Base-by-base conservation (phyloP, 73 alveolate genomes). In the Durusdinium trenchii region DNA sequence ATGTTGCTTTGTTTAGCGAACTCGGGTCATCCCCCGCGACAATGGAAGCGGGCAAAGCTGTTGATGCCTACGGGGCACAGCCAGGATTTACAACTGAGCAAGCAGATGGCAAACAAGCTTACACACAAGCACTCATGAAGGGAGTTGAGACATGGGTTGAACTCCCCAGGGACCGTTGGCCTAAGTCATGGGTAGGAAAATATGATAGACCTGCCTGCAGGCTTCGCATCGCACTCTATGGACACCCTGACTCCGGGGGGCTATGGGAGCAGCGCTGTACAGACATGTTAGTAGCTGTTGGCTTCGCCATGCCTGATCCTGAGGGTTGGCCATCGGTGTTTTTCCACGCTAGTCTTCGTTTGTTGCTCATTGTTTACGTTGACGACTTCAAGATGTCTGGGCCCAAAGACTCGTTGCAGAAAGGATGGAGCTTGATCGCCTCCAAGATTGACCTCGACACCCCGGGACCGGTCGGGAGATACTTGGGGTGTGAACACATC, bases 331-430 rank as follows among this genome's bases (percentile, higher is more conserved):
- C 94, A 3, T 52, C 79, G 10, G 94, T 84, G 1, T 52, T 84
- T 57, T 51, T n/a, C 40, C 94, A 84, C 28, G 79, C 75, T 20
- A 42, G 52, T 42, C 52, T 51, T 20, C 5, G 23, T 0, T 42
- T 84, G 0, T 78, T 84, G 6, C 14, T 79, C 5, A 67, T 48
- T 0, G 90, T 79, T 3, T 47, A 47, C 50, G 71, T 82, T 3
- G 94, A 85, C 40, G 94, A 85, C 54, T 85, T 85, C 78, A 85
- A 85, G 57, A 85, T 85, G 94, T 32, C 94, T 0, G 94, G 94
- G 3, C 94, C 94, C 50, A 85, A 51, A 3, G 79, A 9, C 2
- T 10, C 18, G 9, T 52, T 85, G 94, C 2, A 20, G 32, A 32
- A 52, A 4, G 94, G 94, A 0, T 85, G 94, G 94, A 57, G 54